Base-by-base conservation (phyloP, 805 yeast genomes). In the Candida tibetensis region DNA sequence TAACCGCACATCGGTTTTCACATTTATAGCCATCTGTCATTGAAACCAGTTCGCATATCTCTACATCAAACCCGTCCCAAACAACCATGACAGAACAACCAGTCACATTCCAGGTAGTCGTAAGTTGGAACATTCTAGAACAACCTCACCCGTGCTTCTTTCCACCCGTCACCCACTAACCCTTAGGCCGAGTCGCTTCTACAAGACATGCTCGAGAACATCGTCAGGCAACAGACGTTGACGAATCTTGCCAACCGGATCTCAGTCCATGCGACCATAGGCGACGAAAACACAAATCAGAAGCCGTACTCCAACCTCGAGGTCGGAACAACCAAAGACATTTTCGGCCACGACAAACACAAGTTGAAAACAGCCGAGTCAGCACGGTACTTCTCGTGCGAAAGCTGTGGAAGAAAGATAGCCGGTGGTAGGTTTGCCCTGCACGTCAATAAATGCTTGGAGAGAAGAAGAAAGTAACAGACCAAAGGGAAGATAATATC, bases 361-460 rank as follows among this genome's bases (percentile, higher is more conserved):
- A 71, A 73, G 32, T 48, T 66, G 35, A 68, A 68, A 44, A 48
- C 57, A 10, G 50, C 61, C 4, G 87, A 80, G 31, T 56, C 73
- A 13, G 63, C 69, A 1, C 59, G 73, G 37, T 88, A 89, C 58
- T 86, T 88, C 51, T 76, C 69, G 39, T 91, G 99, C 62, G 72
- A 74, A 4, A 83, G 85, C 48, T 91, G 99, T 60, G 81, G 78
- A 14, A 71, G 99, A 40, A 87, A 82, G 52, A 83, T 91, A 5
- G 91, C 96, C 0, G 96, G 95, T 1, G 83, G 86, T 27, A 69
- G 99, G 41, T 90, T 87, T 70, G 97, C 98, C 2, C 89, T 86
- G 29, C 99, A 91, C 62, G 72, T 91, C 21, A 95, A 89, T 56
- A 79, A 95, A 51, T 91, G 99, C 57, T 61, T 89, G 17, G 86